phyloP scores from a whole-genome alignment of 2,329 filamentous ascomycete species.

The Thielaviopsis punctulata region DNA sequence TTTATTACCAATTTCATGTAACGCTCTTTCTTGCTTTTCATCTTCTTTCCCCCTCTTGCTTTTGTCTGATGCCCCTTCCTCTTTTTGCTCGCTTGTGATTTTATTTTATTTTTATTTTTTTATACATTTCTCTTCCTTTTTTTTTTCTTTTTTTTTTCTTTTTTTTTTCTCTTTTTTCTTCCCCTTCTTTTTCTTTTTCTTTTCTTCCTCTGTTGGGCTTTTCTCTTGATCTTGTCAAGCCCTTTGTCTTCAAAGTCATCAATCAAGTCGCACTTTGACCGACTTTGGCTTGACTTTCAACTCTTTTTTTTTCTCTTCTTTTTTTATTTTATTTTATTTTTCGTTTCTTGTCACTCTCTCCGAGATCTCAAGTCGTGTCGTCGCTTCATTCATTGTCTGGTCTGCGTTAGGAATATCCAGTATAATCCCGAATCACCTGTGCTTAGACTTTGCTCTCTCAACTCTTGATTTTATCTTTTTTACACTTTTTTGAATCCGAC shows the following conservation, averaged over 20 bases:
- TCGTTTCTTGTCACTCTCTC: conserved; percentile 6
- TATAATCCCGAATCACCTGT: neutral
- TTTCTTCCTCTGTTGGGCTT: conserved; percentile 2
- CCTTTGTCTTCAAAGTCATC: conserved; percentile 4
- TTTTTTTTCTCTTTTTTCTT: neutral
- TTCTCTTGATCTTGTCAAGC: conserved; percentile 2
- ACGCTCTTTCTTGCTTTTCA: neutral
- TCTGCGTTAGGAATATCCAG: conserved; percentile 4
- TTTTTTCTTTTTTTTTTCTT: conserved; percentile 1
- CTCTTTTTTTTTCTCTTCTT: neutral
- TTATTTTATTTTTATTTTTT: neutral
- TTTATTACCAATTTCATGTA: neutral
- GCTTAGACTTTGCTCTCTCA: conserved; percentile 3
- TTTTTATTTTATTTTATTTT: neutral
- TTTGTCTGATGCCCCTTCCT: neutral
- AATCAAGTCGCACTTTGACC: neutral
- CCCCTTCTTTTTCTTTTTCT: conserved; percentile 4
- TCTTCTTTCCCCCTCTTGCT: neutral
- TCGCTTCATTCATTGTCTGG: neutral
- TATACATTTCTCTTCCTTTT: neutral
- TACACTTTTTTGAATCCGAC: neutral
- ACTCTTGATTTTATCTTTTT: conserved; percentile 11
- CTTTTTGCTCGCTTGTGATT: neutral
- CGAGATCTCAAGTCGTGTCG: neutral
- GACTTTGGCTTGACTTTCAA: conserved; percentile 4